Base-by-base conservation (phyloP, 2,329 filamentous ascomycete genomes). In the Aspergillus proliferans region DNA sequence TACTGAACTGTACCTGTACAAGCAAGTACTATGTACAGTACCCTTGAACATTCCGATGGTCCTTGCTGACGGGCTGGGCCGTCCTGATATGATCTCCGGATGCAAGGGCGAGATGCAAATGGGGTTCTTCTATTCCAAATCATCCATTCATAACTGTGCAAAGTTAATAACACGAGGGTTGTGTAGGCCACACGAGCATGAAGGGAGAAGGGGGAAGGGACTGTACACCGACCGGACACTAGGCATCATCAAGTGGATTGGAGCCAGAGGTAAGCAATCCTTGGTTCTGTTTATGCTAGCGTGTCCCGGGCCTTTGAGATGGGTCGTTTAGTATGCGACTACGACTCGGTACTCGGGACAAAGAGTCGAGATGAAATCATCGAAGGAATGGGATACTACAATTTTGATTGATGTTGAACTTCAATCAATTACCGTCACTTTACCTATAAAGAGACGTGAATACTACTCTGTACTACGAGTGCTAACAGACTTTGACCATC, bases 21-120 rank as follows among this genome's bases (percentile, higher is more conserved):
- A 36, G 14, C 34, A 18, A 18, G 34, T 15, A 36, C 34, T 34
- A 4, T 34, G 30, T 34, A 34, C 14, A 18, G 26, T 30, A 30
- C 10, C 10, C 26, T 36, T 18, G 5, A 36, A 9, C 34, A 22
- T 45, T 36, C 15, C 18, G 21, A 22, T 46, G 40, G 42, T 41
- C 48, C 47, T 49, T 52, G 46, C 46, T 46, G 33, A 45, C 54
- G 52, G 54, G 52, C 50, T 56, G 54, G 54, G 48, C 54, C 54
- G 54, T 52, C 30, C 33, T 34, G 44, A 36, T 39, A 19, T 46
- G 30, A 30, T 10, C 22, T 38, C 41, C 26, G 45, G 43, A 46
- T 51, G 53, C 51, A 53, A 53, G 48, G 50, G 46, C 50, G 33
- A 33, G 47, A 34, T 19, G 18, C 8, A 15, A 26, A n/a, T 40